These are phyloP conservation scores for Candida sonorensis DNA, from an alignment of 805 yeast genomes.

Conservation along the genomic window DNA sequence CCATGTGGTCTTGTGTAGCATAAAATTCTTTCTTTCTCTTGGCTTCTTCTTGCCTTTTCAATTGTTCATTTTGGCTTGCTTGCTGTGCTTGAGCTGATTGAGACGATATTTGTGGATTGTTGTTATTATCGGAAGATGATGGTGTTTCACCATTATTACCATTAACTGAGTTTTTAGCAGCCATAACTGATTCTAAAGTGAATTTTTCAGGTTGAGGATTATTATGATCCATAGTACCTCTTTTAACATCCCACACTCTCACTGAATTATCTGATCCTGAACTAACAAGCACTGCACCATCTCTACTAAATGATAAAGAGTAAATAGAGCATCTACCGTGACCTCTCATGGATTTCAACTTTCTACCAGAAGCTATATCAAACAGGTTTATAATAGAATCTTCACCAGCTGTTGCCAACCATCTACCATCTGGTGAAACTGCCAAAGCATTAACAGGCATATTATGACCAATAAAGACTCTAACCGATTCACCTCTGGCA, in stretches of 20 bases:
- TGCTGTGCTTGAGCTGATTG: conserved; percentile 20
- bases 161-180: conserved; percentile 27
- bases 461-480: conserved; percentile 88
- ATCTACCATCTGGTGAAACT: conserved; percentile 94
- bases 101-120: too few relatives aligned
- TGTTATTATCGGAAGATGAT: too few relatives aligned
- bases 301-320: conserved; percentile 76
- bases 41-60: conserved; percentile 33
- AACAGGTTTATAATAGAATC: conserved; percentile 84
- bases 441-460: conserved; percentile 83
- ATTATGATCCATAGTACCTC: conserved; percentile 73
- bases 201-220: conserved; percentile 63
- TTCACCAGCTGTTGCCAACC: conserved; percentile 94
- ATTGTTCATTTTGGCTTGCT: conserved; percentile 7
- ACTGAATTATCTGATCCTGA: conserved; percentile 91
- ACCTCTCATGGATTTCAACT: conserved; percentile 87
- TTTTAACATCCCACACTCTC: conserved; percentile 92
- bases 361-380: conserved; percentile 90
- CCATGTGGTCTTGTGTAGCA: conserved; percentile 87
- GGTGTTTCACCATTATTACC: conserved; percentile 26
- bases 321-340: conserved; percentile 86
- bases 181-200: conserved; percentile 25
- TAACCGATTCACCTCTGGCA: conserved; percentile 76
- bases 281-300: conserved; percentile 83
- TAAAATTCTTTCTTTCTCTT: conserved; percentile 60